Evolutionary conservation across 768 basidiomycete species (phyloP), one percentile per base, ranked within the genome.

Genomic region (Hypsizygus marmoreus): DNA sequence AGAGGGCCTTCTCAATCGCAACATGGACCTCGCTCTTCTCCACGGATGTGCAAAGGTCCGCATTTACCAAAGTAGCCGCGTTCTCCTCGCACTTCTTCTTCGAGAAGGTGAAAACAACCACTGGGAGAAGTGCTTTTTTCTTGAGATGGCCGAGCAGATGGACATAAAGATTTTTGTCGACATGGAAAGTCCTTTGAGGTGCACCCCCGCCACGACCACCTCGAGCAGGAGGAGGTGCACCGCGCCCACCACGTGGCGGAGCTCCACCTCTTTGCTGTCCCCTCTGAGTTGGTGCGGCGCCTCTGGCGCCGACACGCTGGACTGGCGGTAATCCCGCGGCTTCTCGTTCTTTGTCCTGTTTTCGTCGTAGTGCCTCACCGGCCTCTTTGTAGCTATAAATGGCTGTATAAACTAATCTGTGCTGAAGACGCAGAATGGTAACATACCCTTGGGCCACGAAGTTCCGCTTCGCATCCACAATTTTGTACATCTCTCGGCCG

Each of bases 1-100:
- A 86, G 28, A 99, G 65, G 2, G 95, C 95, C 62, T 91, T 88
- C 64, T 97, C 97, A 46, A 97, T 83, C 2, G 87, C 86, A 40
- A 98, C 80, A 65, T 99, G 97, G 8, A 98, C 88, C 68, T 97
- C 93, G 57, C 95, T 97, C 76, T 94, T 97, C 70, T 99, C 97
- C 37, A 84, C 83, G 1, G 92, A 81, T 6, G 82, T 83, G 58
- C 88, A 94, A 26, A 99, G 71, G 67, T 99, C 94, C 24, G 82
- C 75, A 64, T 95, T 94, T 1, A 84, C 88, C 44, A 99, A 68
- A 2, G 91, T 97, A 7, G 75, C 77, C 4, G 97, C 97, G 60
- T 99, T 91, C 68, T 98, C 97, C 68, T 99, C 97, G 60, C 97
- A 99, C 43, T 81, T 76, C 65, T 94, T 95, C 74, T 99, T 99